phyloP scores from a whole-genome alignment of 805 yeast genomes.

The Debaryomyces castellii region DNA sequence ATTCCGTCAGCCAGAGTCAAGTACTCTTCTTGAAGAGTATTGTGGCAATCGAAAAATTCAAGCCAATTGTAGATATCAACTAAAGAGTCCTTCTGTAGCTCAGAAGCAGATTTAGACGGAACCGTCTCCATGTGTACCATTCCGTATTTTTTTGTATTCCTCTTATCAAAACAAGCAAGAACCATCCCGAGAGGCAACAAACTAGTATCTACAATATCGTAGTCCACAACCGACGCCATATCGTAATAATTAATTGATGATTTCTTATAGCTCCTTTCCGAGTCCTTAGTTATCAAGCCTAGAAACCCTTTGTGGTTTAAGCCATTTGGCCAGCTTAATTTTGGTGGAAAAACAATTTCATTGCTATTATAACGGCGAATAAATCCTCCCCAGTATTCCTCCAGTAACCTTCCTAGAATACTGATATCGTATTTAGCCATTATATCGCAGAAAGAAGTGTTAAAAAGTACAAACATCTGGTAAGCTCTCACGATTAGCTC shows the following conservation, averaged over 20 bases:
- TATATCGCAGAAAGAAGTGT: slow-evolving; percentile 22
- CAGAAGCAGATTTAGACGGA: slow-evolving; percentile 2
- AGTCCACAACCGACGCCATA: slow-evolving; percentile 15
- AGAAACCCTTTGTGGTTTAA: slow-evolving; percentile 37
- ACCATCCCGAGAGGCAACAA: slow-evolving; percentile 24
- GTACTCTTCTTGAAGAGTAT: slow-evolving; percentile 17
- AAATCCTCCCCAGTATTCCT: slow-evolving; percentile 31
- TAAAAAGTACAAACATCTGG: slow-evolving; percentile 24
- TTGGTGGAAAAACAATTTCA: slow-evolving; percentile 17
- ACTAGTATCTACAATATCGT: not conserved
- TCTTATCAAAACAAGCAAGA: slow-evolving; percentile 25
- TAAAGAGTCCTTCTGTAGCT: slow-evolving; percentile 12
- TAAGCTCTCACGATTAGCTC: slow-evolving; percentile 21
- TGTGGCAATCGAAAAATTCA: slow-evolving; percentile 30
- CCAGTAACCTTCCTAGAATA: slow-evolving; percentile 14
- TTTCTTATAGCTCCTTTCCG: slow-evolving; percentile 18
- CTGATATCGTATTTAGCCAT: slow-evolving; percentile 14
- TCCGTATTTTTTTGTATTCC: slow-evolving; percentile 32
- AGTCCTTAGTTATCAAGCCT: slow-evolving; percentile 22
- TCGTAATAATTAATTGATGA: slow-evolving; percentile 26
- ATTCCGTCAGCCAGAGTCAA: slow-evolving; percentile 6
- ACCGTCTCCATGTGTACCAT: slow-evolving; percentile 17
- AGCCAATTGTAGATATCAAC: slow-evolving; percentile 28
- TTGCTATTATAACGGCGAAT: slow-evolving; percentile 22
- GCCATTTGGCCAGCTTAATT: slow-evolving; percentile 34